Evolutionary conservation across 148 eudicot genomes (phyloP).

Genomic region (Mesembryanthemum crystallinum): DNA sequence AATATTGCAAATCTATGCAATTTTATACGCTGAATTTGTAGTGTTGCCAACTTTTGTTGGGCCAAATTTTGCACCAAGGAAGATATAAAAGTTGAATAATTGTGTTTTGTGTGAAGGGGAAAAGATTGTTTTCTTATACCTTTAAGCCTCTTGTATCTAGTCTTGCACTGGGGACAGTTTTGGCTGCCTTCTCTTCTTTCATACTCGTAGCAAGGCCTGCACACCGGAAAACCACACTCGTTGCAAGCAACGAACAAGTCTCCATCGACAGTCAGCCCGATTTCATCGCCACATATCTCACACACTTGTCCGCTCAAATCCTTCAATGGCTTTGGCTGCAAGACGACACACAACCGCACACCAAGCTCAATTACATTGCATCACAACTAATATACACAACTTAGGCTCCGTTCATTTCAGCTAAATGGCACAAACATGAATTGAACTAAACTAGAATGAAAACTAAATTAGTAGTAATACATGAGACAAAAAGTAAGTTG

Average conservation of each 20-base stretch:
- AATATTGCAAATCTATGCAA: not conserved
- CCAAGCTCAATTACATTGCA: not conserved
- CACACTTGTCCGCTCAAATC: conserved; percentile 94
- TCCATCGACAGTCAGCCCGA: conserved; percentile 82
- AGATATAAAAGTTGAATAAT: not conserved
- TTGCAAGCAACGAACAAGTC: conserved; percentile 96
- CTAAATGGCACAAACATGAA: too few species aligned
- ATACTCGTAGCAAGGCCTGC: conserved; percentile 95
- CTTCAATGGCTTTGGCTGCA: conserved; percentile 91
- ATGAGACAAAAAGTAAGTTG: too few species aligned
- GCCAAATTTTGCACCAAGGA: not conserved
- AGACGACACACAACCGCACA: not conserved
- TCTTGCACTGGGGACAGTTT: conserved; percentile 92
- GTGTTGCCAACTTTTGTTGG: not conserved
- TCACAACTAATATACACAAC: not conserved
- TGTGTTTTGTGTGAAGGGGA: not conserved
- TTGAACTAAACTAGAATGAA: too few species aligned
- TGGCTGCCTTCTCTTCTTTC: conserved; percentile 95
- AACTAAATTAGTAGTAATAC: too few species aligned
- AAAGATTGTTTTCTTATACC: conserved; percentile 28
- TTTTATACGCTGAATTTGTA: not conserved
- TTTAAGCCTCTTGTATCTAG: conserved; percentile 95
- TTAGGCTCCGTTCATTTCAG: too few species aligned
- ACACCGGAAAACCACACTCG: conserved; percentile 97
- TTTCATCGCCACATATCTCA: conserved; percentile 91